Percentiles rank a stretch among this genome's conserved stretches.
Evolutionary conservation across 75 land plant species (phyloP).

Genomic region (Pseudotsuga menziesii): DNA sequence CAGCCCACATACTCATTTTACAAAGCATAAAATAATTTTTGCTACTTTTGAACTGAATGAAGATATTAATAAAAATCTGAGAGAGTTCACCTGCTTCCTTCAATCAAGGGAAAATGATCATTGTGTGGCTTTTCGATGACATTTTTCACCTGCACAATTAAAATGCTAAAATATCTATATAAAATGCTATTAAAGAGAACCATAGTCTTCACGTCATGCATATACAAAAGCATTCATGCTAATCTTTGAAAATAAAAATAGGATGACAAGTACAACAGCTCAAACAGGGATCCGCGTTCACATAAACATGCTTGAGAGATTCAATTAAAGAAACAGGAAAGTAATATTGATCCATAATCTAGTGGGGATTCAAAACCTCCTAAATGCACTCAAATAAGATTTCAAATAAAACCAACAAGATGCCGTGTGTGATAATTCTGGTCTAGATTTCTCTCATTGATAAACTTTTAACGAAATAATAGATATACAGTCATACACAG

Average conservation of each 20-base stretch:
- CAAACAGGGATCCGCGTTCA: neutral
- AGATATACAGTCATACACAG: no score
- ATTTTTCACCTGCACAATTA: slow-evolving; percentile 78
- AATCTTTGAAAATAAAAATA: neutral
- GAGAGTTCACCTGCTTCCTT: slow-evolving; percentile 87
- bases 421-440: no score
- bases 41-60: neutral
- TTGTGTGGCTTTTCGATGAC: slow-evolving; percentile 93
- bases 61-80: slow-evolving; percentile 2
- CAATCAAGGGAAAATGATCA: slow-evolving; percentile 89
- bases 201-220: no score
- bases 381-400: no score
- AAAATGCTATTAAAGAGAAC: neutral
- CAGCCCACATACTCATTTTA: neutral
- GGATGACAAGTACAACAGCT: neutral
- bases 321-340: neutral
- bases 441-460: no score
- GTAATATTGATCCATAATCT: neutral
- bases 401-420: no score
- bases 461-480: no score
- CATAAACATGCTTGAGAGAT: neutral
- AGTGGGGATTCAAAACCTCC: no score
- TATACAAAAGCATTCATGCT: neutral
- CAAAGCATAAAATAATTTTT: neutral
- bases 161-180: slow-evolving; percentile 1